These are phyloP conservation scores for Nemania abortiva DNA, from an alignment of 2,329 filamentous ascomycete species.

Conservation along the genomic window DNA sequence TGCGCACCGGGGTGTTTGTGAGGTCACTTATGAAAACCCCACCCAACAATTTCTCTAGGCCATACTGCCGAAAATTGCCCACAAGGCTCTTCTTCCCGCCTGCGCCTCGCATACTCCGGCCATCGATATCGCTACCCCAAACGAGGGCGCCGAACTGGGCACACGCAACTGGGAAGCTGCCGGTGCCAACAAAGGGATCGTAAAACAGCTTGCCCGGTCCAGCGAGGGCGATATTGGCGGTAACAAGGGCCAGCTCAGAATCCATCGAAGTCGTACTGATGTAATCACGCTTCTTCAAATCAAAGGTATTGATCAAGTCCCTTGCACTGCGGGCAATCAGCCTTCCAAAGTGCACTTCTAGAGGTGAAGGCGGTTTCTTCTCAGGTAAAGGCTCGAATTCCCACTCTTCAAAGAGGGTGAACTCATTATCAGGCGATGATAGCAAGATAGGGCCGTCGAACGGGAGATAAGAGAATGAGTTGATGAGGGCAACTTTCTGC, in stretches of 20 bases:
- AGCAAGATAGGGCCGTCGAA: conserved; percentile 85
- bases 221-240: conserved; percentile 89
- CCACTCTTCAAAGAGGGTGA: conserved; percentile 88
- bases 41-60: conserved; percentile 72
- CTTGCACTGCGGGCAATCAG: conserved; percentile 75
- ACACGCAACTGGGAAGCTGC: conserved; percentile 90
- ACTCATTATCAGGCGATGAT: conserved; percentile 77
- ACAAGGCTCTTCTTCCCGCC: conserved; percentile 63
- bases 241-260: conserved; percentile 89
- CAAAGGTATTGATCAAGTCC: conserved; percentile 77
- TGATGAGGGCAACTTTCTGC: conserved; percentile 80
- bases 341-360: conserved; percentile 77
- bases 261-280: conserved; percentile 99
- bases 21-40: conserved; percentile 88
- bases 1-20: conserved; percentile 83
- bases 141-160: conserved; percentile 88
- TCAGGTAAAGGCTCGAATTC: conserved; percentile 64
- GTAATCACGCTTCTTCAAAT: conserved; percentile 92
- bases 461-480: conserved; percentile 81
- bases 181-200: conserved; percentile 95
- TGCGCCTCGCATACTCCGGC: conserved; percentile 84
- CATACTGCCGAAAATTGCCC: conserved; percentile 89
- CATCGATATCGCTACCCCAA: conserved; percentile 94
- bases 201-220: conserved; percentile 88
- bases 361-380: conserved; percentile 63